A percentile compares a stretch with the other conserved stretches of the same genome.
phyloP scores from a whole-genome alignment of 2,329 filamentous ascomycete genomes.

The Pezicula neosporulosa region DNA sequence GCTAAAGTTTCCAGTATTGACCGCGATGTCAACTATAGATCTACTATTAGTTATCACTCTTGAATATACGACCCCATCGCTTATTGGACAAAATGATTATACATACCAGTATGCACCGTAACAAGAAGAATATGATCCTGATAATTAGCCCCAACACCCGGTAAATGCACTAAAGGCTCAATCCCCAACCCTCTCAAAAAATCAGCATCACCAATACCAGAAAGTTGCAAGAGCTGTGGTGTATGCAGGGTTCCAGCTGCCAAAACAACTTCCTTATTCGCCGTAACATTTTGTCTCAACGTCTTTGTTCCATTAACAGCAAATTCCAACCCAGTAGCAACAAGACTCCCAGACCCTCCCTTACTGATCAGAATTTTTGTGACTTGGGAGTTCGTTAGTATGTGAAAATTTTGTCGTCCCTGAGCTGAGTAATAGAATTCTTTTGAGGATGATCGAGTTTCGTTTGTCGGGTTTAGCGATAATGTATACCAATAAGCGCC shows the following conservation, averaged over 20 bases:
- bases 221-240: slow-evolving; percentile 16
- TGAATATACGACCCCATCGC: not conserved
- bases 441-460: slow-evolving; percentile 33
- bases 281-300: slow-evolving; percentile 7
- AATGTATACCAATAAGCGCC: slow-evolving; percentile 35
- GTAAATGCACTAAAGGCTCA: slow-evolving; percentile 30
- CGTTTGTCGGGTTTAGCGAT: slow-evolving; percentile 18
- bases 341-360: not conserved
- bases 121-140: slow-evolving; percentile 24
- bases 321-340: slow-evolving; percentile 1
- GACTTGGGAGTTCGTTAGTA: slow-evolving; percentile 8
- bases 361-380: slow-evolving; percentile 22
- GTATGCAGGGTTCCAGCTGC: slow-evolving; percentile 29
- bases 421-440: slow-evolving; percentile 30
- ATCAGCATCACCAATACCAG: slow-evolving; percentile 23
- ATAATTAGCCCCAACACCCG: slow-evolving; percentile 36
- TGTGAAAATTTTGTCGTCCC: slow-evolving; percentile 18
- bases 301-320: not conserved
- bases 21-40: slow-evolving; percentile 1
- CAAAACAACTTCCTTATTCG: slow-evolving; percentile 32
- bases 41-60: not conserved
- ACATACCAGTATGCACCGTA: slow-evolving; percentile 6
- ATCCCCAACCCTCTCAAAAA: slow-evolving; percentile 29
- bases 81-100: not conserved
- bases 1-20: slow-evolving; percentile 7